Evolutionary conservation across 1,139 yeast species (phyloP).

Genomic region (Zhuliangozyma parablackwelliae): DNA sequence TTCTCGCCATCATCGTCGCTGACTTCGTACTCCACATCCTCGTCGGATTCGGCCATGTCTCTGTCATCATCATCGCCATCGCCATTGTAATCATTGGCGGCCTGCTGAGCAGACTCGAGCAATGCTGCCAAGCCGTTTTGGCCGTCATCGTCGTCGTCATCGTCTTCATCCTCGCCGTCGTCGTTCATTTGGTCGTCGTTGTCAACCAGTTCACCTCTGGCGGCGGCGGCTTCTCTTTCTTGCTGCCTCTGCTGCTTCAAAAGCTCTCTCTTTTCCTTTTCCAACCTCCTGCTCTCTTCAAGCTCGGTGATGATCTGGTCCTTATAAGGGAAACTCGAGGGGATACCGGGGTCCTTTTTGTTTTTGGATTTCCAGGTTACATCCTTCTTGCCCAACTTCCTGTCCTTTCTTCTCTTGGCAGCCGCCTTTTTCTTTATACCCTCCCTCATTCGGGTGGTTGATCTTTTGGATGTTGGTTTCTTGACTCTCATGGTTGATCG

Average conservation of each 20-base stretch:
- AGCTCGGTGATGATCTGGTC: conserved; percentile 76
- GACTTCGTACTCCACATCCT: conserved; percentile 48
- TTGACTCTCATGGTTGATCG: conserved; percentile 37
- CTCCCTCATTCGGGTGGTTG: conserved; percentile 88
- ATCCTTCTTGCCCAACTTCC: conserved; percentile 79
- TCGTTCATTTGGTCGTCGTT: conserved; percentile 36
- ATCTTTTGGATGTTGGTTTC: conserved; percentile 80
- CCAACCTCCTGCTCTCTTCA: conserved; percentile 64
- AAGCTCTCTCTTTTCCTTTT: conserved; percentile 56
- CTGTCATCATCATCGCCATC: conserved; percentile 41
- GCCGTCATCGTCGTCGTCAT: conserved; percentile 40
- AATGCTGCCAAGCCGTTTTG: conserved; percentile 76
- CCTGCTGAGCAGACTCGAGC: conserved; percentile 81
- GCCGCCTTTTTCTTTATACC: conserved; percentile 95
- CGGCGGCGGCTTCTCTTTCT: conserved; percentile 44
- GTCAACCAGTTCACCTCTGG: conserved; percentile 34
- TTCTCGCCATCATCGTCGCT: conserved; percentile 38
- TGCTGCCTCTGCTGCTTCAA: conserved; percentile 43
- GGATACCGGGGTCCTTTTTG: conserved; percentile 90
- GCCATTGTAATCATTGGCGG: conserved; percentile 70
- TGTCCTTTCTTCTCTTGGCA: conserved; percentile 84
- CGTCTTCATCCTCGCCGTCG: conserved; percentile 37
- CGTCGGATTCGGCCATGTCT: conserved; percentile 40
- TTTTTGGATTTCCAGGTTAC: conserved; percentile 86
- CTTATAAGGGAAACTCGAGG: conserved; percentile 90